Evolutionary conservation across 768 basidiomycete species (phyloP), one percentile per base, ranked within the genome.

Genomic region (Suillus brevipes): DNA sequence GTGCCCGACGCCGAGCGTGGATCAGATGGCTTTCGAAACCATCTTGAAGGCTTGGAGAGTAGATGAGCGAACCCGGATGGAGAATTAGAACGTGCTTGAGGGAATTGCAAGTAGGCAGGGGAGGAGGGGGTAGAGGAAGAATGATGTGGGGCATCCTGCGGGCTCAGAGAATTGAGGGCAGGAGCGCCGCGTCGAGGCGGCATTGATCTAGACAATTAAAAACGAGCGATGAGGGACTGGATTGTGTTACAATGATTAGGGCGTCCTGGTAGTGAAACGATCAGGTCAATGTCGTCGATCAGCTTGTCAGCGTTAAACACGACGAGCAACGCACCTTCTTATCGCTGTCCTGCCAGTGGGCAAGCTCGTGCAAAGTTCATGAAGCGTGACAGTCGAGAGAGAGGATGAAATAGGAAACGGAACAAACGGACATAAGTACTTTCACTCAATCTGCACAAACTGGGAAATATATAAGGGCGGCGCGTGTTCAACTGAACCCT

Each of bases 1-100:
- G 79, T 62, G 49, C 75, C 59, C 66, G 80, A 67, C 43, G 81
- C 67, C 42, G 80, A 68, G 72, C 84, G 83, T 52, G 86, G 82
- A 10, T 82, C 79, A 2, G 88, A 87, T 4, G 82, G 79, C 64
- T 87, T 87, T 49, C 87, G 82, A 73, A 92, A 91, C 90, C 90
- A 92, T 80, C 85, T 87, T 0, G 87, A 84, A 2, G 90, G 87
- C 67, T 83, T 88, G 36, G 89, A 78, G 47, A 92, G 79, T 68
- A 92, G 84, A 42, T 87, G 82, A 1, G 88, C 83, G 64, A 91
- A 82, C 4, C 88, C 86, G 4, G 80, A 80, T 16, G 90, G 90
- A 0, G 90, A 91, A 10, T 76, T 79, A 7, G 90, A 87, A 69
- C 89, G 89, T 36, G 81, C 73, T 52, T 73, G 72, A 45, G 83